These are phyloP conservation scores for Nakataea oryzae DNA, from an alignment of 2,329 filamentous ascomycete species.

Conservation along the genomic window DNA sequence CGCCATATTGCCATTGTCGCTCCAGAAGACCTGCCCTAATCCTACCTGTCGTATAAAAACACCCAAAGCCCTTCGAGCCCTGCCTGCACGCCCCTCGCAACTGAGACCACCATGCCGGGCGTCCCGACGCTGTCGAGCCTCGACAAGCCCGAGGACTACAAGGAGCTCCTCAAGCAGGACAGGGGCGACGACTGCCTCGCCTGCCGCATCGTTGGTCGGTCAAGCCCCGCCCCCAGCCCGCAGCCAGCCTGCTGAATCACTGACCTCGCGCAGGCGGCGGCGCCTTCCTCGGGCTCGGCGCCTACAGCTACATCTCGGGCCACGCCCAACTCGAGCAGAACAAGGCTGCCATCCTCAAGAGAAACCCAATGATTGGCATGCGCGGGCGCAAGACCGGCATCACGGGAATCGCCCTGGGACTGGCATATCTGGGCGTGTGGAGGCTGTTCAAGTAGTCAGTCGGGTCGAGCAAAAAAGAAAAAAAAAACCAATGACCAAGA, in stretches of 20 bases:
- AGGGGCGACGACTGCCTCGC: constrained; percentile 56
- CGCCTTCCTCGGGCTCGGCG: constrained; percentile 65
- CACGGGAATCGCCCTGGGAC: constrained; percentile 52
- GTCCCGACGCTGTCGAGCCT: constrained; percentile 26
- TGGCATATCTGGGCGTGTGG: constrained; percentile 63
- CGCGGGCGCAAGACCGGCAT: constrained; percentile 59
- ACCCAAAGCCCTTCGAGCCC: rapidly evolving
- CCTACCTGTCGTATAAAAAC: too few relatives aligned
- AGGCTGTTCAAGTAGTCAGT: constrained; percentile 36
- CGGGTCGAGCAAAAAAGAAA: background rate
- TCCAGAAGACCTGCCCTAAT: too few relatives aligned
- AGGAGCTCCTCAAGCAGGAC: constrained; percentile 46
- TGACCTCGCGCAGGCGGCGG: constrained; percentile 46
- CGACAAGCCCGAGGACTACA: constrained; percentile 50
- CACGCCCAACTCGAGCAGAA: constrained; percentile 61
- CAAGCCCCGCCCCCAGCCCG: background rate
- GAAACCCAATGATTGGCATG: constrained; percentile 63
- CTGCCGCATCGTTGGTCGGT: constrained; percentile 62
- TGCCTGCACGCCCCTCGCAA: background rate
- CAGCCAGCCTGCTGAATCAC: background rate
- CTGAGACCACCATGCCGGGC: background rate
- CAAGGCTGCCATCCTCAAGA: constrained; percentile 53
- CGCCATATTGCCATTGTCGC: background rate
- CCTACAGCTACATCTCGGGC: constrained; percentile 69
- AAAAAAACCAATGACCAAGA: too few relatives aligned